Conservation (phyloP, 2,329 filamentous ascomycete species). For the Pseudocercospora macadamiae region DNA sequence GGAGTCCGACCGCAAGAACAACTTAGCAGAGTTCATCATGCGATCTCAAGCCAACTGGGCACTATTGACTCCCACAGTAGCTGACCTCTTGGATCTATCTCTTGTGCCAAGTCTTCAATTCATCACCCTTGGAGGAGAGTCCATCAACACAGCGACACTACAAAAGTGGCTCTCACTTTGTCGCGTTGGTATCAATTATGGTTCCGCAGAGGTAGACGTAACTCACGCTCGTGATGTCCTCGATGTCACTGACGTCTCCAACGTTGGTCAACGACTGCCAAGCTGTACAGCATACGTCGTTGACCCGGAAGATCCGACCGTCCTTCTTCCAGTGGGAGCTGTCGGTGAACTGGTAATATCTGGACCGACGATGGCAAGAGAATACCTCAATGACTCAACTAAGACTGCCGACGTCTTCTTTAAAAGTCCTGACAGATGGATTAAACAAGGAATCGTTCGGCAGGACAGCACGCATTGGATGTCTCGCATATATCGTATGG, state of each 20-base stretch:
- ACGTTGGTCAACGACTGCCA: not conserved
- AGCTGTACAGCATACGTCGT: not conserved
- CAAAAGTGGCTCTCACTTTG: not conserved
- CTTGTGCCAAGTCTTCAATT: not conserved
- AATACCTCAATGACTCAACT: not conserved
- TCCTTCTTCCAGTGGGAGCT: not conserved
- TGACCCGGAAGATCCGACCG: not conserved
- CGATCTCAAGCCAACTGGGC: not conserved
- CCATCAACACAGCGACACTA: not conserved
- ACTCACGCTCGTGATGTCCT: not conserved
- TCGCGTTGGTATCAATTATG: not conserved
- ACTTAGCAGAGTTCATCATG: not conserved
- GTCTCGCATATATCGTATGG: not conserved
- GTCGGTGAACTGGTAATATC: not conserved
- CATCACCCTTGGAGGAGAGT: conserved; percentile 1
- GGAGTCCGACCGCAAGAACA: not conserved
- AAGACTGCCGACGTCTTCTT: not conserved
- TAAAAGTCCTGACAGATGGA: not conserved
- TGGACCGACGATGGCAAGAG: not conserved
- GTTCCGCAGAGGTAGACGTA: not conserved
- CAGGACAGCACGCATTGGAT: not conserved
- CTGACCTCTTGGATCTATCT: conserved; percentile 1
- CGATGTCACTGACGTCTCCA: not conserved
- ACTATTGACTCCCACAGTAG: conserved; percentile 2
- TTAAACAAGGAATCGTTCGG: not conserved